phyloP scores from a whole-genome alignment of 2,329 filamentous ascomycete species.

The Pestalotiopsis sp. region DNA sequence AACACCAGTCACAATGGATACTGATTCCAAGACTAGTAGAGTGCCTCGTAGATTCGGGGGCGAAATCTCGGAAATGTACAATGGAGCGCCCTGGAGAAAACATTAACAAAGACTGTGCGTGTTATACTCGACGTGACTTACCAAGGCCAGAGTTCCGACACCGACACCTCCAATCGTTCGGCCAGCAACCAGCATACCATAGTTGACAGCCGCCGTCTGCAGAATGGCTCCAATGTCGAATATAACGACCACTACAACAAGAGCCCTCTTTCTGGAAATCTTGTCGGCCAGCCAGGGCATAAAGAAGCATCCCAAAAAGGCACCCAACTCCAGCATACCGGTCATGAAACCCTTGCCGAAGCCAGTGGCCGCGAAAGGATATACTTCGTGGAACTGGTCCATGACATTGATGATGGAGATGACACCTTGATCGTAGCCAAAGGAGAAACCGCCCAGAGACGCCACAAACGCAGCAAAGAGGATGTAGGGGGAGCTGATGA shows the following conservation, averaged over 20 bases:
- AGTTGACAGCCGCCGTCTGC: conserved; percentile 29
- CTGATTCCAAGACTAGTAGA: conserved; percentile 50
- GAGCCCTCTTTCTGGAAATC: conserved; percentile 44
- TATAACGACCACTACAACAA: conserved; percentile 39
- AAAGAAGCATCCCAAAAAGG: conserved; percentile 37
- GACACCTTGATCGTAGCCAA: conserved; percentile 41
- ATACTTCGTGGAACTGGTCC: conserved; percentile 42
- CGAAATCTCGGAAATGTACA: conserved; percentile 34
- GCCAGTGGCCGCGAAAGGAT: conserved; percentile 34
- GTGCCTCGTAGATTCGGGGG: conserved; percentile 41
- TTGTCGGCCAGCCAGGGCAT: conserved; percentile 40
- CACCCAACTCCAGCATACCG: conserved; percentile 43
- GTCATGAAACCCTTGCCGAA: conserved; percentile 44
- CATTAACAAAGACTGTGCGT: not conserved
- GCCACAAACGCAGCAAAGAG: conserved; percentile 44
- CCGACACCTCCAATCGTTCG: conserved; percentile 32
- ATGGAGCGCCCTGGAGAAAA: conserved; percentile 11
- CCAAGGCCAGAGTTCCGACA: conserved; percentile 28
- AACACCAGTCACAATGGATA: conserved; percentile 54
- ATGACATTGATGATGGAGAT: conserved; percentile 47
- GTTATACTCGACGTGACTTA: not conserved
- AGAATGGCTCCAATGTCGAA: conserved; percentile 47
- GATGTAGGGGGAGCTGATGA: conserved; percentile 33
- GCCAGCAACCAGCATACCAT: conserved; percentile 29
- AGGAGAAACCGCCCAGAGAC: conserved; percentile 48